A percentile compares a stretch with the other conserved stretches of the same genome.
Evolutionary conservation across 257 asterid species (phyloP).

Genomic region (Rauvolfia tetraphylla): DNA sequence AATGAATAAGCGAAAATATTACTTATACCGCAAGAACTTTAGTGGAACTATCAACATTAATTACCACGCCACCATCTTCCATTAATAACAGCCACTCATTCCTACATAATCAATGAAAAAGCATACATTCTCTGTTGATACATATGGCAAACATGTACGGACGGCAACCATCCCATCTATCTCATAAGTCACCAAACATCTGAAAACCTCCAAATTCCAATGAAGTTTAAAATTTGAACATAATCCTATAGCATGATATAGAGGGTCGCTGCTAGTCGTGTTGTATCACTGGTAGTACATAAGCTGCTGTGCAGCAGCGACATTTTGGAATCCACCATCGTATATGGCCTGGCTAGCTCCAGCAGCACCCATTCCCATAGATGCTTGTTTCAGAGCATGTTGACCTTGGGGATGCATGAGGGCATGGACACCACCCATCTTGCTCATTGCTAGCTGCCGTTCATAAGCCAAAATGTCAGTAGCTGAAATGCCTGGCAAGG

Average conservation of each 20-base stretch:
- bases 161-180: slow-evolving; percentile 28
- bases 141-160: slow-evolving; percentile 26
- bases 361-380: slow-evolving; percentile 45
- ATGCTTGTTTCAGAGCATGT: slow-evolving; percentile 33
- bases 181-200: slow-evolving; percentile 18
- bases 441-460: slow-evolving; percentile 69
- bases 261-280: slow-evolving; percentile 5
- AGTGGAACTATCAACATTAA: neutral
- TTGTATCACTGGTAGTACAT: slow-evolving; percentile 72
- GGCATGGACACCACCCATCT: slow-evolving; percentile 64
- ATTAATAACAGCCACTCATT: slow-evolving; percentile 20
- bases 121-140: slow-evolving; percentile 24
- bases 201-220: slow-evolving; percentile 26
- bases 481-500: slow-evolving; percentile 53
- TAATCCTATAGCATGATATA: neutral
- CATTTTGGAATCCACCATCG: slow-evolving; percentile 80
- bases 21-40: neutral
- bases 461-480: slow-evolving; percentile 69
- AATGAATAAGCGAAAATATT: neutral
- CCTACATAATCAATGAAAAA: slow-evolving; percentile 18
- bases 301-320: slow-evolving; percentile 85
- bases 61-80: neutral
- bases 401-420: slow-evolving; percentile 48
- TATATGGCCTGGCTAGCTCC: slow-evolving; percentile 88
- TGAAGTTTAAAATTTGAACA: slow-evolving; percentile 13